Base-by-base conservation (phyloP, 805 yeast species). In the Metschnikowia koreensis region DNA sequence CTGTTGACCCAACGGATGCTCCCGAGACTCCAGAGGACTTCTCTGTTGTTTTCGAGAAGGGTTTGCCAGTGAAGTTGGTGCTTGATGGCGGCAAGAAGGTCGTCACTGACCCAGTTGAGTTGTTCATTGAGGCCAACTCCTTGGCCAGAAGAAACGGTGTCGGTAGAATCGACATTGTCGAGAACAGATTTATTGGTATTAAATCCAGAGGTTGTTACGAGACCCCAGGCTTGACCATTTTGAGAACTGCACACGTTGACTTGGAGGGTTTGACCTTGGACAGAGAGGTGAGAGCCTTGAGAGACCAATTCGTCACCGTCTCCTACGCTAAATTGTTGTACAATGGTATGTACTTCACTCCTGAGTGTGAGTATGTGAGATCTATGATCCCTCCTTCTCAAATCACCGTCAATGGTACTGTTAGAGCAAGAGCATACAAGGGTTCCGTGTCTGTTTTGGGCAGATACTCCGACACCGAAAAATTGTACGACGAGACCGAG, bases 191-290 rank as follows among this genome's bases (percentile, higher is more conserved):
- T 75, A 94, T 94, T 67, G 98, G 98, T 73, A 87, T 94, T 74
- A 94, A 94, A 76, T 92, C 98, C 58, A 90, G 99, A 81, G 99
- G 99, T 54, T 94, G 99, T 81, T 94, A 94, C 79, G 99, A 94
- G 78, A 96, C 98, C 58, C 99, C 99, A 61, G 99, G 98, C 73
- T 83, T 94, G 66, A 93, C 99, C 56, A 71, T 94, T 56, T 85
- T 94, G 75, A 90, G 99, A 83, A 73, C 83, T 51, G 89, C 98
- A 44, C 99, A 94, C 74, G 83, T 94, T 70, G 99, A 94, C 72
- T 79, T 94, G 64, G 99, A 94, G 79, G 99, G 99, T 65, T 84
- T 94, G 65, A 93, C 96, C 40, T 77, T 94, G 66, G 99, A 94
- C 76, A 87, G 97, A 75, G 99, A 94, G 77, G 98, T 94, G 59